Conservation (phyloP, 768 basidiomycete species). For the Lanmaoa pseudosensibilis region DNA sequence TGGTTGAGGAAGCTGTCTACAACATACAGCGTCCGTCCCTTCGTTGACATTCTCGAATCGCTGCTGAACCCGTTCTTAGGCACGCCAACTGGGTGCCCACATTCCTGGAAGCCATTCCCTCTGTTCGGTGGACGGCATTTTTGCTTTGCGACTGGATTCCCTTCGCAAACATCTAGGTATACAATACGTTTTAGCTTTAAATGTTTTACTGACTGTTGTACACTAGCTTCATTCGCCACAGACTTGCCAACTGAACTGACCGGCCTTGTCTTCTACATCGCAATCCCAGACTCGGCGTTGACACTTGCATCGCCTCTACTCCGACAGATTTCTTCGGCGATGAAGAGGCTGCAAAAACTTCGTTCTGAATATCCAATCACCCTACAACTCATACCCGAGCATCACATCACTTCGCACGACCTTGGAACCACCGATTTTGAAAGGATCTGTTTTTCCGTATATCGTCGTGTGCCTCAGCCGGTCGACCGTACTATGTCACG, state of each 20-base stretch:
- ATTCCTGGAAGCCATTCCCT: slow-evolving; percentile 47
- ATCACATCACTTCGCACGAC: slow-evolving; percentile 44
- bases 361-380: slow-evolving; percentile 51
- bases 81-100: slow-evolving; percentile 60
- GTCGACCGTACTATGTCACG: slow-evolving; percentile 64
- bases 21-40: slow-evolving; percentile 56
- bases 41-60: slow-evolving; percentile 1
- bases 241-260: slow-evolving; percentile 39
- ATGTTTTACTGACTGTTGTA: not conserved
- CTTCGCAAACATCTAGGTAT: slow-evolving; percentile 67
- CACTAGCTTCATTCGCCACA: slow-evolving; percentile 50
- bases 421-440: slow-evolving; percentile 34
- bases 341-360: slow-evolving; percentile 55
- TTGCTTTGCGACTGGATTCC: slow-evolving; percentile 65
- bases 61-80: slow-evolving; percentile 39
- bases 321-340: slow-evolving; percentile 65
- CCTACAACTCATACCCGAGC: slow-evolving; percentile 75
- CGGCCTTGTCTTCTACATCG: slow-evolving; percentile 66
- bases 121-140: slow-evolving; percentile 54
- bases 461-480: slow-evolving; percentile 64
- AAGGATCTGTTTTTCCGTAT: slow-evolving; percentile 61
- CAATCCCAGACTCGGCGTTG: slow-evolving; percentile 59
- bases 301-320: slow-evolving; percentile 64
- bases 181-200: slow-evolving; percentile 11
- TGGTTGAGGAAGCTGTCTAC: slow-evolving; percentile 60